Base-by-base conservation (phyloP, 768 basidiomycete species). In the Tricholoma flavovirens region DNA sequence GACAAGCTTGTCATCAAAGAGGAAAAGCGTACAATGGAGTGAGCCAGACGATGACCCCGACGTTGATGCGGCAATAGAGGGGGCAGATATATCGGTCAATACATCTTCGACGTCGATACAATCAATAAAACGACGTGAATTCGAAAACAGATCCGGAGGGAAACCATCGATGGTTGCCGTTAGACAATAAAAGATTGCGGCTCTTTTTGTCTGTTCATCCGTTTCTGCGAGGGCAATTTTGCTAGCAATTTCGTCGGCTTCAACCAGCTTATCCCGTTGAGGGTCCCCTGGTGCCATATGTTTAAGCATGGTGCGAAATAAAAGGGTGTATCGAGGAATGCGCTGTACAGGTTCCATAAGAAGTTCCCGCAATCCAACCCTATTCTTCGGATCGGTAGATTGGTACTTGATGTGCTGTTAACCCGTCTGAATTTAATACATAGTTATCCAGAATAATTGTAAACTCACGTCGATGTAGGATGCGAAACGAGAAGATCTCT, bases 321-420 rank as follows among this genome's bases (percentile, higher is more conserved):
- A 79, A 22, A 98, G 77, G 1, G 93, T 95, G 71, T 98, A 98
- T 60, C 96, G 80, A 4, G 95, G 94, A 64, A 98, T 93, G 32
- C 95, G 85, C 66, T 98, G 95, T 5, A 97, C 92, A 14, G 95
- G 95, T 62, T 98, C 95, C 86, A 96, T 96, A 19, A 98, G 78
- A 49, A 97, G 81, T 67, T 96, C 94, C 24, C 94, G 82, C 54
- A 98, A 76, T 43, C 91, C 93, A 55, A 96, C 82, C 38, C 93
- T 89, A 67, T 90, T 93, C 63, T 80, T 79, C 29, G 78, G 69
- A 61, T 90, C 90, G 19, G 83, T 75, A 14, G 82, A 82, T 59
- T 87, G 83, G 67, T 95, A 96, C 76, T 96, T 94, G 69, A 92
- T 86, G 56, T 86, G 86, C 90, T 94, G 62, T 15, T 58, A 57